Percentiles rank a stretch among this genome's conserved stretches.
Conservation (phyloP, 257 asterid species). For the Ophiorrhiza pumila region DNA sequence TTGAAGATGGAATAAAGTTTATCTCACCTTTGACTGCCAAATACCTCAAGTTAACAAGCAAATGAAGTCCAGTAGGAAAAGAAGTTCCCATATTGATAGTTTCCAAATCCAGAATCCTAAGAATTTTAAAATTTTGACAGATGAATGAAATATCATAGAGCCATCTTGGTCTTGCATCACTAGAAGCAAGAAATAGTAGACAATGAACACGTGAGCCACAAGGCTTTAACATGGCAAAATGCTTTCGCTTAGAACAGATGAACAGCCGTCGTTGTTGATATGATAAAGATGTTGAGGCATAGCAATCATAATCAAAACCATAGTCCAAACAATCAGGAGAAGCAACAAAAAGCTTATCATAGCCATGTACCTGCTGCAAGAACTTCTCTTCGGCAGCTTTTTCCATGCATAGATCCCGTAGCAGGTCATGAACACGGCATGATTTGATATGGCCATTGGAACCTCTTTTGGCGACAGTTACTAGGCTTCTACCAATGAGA, state of each 20-base stretch:
- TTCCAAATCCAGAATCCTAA: constrained; percentile 12
- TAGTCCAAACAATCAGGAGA: background rate
- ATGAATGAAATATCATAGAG: background rate
- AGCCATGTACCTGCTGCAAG: background rate
- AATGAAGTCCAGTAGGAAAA: background rate
- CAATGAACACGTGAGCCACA: too few species aligned
- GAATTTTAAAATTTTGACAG: background rate
- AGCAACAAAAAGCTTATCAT: background rate
- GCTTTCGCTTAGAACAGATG: background rate
- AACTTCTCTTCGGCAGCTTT: constrained; percentile 13
- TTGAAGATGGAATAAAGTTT: background rate
- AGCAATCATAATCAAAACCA: background rate
- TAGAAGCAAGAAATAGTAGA: too few species aligned
- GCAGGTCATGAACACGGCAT: constrained; percentile 15
- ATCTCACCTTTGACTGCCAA: background rate
- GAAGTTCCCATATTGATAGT: background rate
- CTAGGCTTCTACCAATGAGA: constrained; percentile 6
- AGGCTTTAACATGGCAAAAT: too few species aligned
- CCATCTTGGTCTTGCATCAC: too few species aligned
- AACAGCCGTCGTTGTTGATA: too few species aligned
- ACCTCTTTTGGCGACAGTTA: background rate
- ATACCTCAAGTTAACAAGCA: background rate
- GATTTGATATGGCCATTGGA: constrained; percentile 17
- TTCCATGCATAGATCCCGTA: constrained; percentile 11
- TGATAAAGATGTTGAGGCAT: too few species aligned